phyloP scores from a whole-genome alignment of 306 rosid species.

The Psophocarpus tetragonolobus region DNA sequence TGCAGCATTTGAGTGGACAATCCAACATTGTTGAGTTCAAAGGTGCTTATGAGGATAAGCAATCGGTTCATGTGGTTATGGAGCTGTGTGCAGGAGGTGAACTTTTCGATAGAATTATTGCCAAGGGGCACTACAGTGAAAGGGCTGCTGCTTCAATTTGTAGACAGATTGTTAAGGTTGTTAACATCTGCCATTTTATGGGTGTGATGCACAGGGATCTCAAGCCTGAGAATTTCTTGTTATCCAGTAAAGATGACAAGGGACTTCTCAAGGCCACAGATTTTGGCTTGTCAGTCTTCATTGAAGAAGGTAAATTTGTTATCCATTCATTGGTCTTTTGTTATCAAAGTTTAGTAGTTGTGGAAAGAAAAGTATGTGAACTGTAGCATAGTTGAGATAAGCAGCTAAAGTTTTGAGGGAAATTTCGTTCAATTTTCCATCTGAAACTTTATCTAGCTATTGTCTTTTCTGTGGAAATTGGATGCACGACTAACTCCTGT shows the following conservation, averaged over 20 bases:
- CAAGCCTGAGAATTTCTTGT: conserved; percentile 92
- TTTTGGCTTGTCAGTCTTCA: conserved; percentile 89
- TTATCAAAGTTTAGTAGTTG: neutral
- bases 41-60: conserved; percentile 82
- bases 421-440: neutral
- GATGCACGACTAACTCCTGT: neutral
- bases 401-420: neutral
- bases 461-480: neutral
- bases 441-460: neutral
- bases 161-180: conserved; percentile 82
- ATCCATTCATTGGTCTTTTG: conserved; percentile 14
- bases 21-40: conserved; percentile 88
- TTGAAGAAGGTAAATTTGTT: conserved; percentile 66
- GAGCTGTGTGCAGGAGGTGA: conserved; percentile 95
- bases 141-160: conserved; percentile 84
- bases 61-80: conserved; percentile 79
- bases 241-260: conserved; percentile 70
- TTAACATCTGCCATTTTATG: conserved; percentile 84
- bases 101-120: conserved; percentile 85
- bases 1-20: conserved; percentile 95
- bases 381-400: neutral
- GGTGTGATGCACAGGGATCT: conserved; percentile 95
- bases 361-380: neutral
- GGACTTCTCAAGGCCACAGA: conserved; percentile 82
- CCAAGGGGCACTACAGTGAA: conserved; percentile 81